Evolutionary conservation across 768 basidiomycete genomes (phyloP).

Genomic region (Strobilomyces confusus): DNA sequence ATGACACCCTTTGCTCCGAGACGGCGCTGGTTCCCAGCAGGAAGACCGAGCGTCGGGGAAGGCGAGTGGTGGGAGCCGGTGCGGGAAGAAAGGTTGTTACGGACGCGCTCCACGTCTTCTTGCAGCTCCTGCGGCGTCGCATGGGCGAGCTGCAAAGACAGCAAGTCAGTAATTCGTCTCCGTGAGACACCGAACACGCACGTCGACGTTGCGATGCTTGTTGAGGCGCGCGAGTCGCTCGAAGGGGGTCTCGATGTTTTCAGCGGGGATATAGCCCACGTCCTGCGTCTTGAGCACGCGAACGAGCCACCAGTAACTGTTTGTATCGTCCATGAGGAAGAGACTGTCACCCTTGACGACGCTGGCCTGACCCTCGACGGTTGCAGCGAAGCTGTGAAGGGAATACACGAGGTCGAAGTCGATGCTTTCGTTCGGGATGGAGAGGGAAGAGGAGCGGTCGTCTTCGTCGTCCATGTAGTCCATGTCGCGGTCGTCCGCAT

Average conservation of each 20-base stretch:
- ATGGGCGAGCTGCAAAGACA: conserved; percentile 27
- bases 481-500: conserved; percentile 61
- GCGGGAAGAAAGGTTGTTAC: conserved; percentile 47
- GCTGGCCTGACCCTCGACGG: conserved; percentile 97
- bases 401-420: conserved; percentile 92
- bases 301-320: conserved; percentile 99
- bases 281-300: conserved; percentile 98
- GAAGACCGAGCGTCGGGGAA: conserved; percentile 38
- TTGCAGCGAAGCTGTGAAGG: conserved; percentile 95
- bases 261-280: conserved; percentile 97
- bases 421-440: conserved; percentile 87
- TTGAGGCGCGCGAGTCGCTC: conserved; percentile 93
- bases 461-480: conserved; percentile 73
- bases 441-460: conserved; percentile 76
- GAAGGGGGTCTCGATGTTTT: conserved; percentile 98
- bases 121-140: conserved; percentile 50
- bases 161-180: neutral
- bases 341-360: conserved; percentile 98
- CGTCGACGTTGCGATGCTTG: conserved; percentile 96
- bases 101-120: conserved; percentile 53
- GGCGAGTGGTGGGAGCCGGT: conserved; percentile 49
- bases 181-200: conserved; percentile 38
- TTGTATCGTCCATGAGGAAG: conserved; percentile 95
- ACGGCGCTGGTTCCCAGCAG: conserved; percentile 23
- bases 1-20: conserved; percentile 49